Conservation (phyloP, 805 yeast genomes). For the Metschnikowia aberdeeniae region DNA sequence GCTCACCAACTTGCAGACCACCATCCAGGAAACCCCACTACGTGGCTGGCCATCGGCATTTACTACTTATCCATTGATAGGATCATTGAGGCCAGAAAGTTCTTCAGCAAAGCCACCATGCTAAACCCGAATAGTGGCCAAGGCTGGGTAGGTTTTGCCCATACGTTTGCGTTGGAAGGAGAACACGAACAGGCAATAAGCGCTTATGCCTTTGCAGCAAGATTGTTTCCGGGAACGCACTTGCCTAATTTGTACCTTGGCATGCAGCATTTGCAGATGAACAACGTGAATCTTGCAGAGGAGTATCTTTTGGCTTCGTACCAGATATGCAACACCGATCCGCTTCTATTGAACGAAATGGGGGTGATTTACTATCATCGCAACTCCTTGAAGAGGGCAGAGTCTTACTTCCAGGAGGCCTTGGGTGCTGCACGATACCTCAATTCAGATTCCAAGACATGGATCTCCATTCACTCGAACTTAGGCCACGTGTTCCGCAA, state of each 20-base stretch:
- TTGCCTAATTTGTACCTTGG: constrained; percentile 87
- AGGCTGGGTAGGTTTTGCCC: constrained; percentile 98
- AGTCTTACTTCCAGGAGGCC: constrained; percentile 66
- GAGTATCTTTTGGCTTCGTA: constrained; percentile 78
- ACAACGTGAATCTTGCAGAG: constrained; percentile 75
- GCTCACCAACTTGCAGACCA: constrained; percentile 84
- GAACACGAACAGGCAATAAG: constrained; percentile 98
- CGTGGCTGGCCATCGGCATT: constrained; percentile 92
- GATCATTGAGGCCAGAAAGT: constrained; percentile 77
- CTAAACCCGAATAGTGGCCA: constrained; percentile 86
- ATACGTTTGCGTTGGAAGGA: constrained; percentile 96
- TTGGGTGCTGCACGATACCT: constrained; percentile 61
- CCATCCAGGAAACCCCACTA: constrained; percentile 74
- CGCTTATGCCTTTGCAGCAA: constrained; percentile 92
- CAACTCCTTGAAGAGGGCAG: constrained; percentile 63
- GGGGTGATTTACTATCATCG: constrained; percentile 89
- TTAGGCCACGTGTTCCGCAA: constrained; percentile 85
- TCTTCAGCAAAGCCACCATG: constrained; percentile 83
- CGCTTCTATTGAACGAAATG: constrained; percentile 81
- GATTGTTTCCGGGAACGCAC: constrained; percentile 88
- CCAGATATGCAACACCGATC: constrained; percentile 79
- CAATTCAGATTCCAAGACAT: constrained; percentile 75
- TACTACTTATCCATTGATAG: constrained; percentile 76
- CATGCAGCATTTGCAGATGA: constrained; percentile 92
- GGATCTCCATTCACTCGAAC: constrained; percentile 82